Evolutionary conservation across 2,329 filamentous ascomycete species (phyloP), one percentile per base, ranked within the genome.

Genomic region (Cercospora zeae-maydis): DNA sequence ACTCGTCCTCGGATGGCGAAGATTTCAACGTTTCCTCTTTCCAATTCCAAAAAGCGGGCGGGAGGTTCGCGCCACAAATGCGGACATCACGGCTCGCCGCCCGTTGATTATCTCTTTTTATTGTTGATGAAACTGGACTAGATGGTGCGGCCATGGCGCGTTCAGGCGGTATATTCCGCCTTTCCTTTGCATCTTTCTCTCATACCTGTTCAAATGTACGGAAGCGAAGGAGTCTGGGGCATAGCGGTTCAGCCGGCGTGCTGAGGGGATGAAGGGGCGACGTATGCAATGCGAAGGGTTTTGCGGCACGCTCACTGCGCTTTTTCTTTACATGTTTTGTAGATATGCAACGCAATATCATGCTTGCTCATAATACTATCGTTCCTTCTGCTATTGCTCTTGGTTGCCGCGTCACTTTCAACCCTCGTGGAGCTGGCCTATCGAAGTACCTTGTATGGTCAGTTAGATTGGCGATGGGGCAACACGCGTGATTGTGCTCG

Each of bases 1-100:
- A 34, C 16, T 62, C 66, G 27, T 59, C 63, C 14, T 59, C 55
- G 13, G 63, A 64, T 39, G 63, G 59, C 16, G 62, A 57, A 37
- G 65, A 66, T 59, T 64, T 69, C 54, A 64, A 67, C 51, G 59
- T 67, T 54, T 58, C 21, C 54, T 47, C 51, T 33, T 47, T 67
- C 27, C 58, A 62, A 24, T 59, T 64, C 31, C 37, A 54, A 52
- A 31, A 31, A 42, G n/a, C 34, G 10, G 36, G 49, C 13, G 49
- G 58, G 52, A 42, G 24, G 58, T 60, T 53, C 31, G 63, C 45
- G 42, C 54, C 62, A 11, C 62, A 57, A 31, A 60, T 66, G 64
- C 64, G 62, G 13, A 59, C 45, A 11, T 36, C 64, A 24, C 49
- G 64, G 16, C 59, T 64, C 16, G 53, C 56, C 34, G 59, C 45